A percentile compares a stretch with the other conserved stretches of the same genome.
Conservation (phyloP, 2,329 filamentous ascomycete species). For the Penicillium decumbens region DNA sequence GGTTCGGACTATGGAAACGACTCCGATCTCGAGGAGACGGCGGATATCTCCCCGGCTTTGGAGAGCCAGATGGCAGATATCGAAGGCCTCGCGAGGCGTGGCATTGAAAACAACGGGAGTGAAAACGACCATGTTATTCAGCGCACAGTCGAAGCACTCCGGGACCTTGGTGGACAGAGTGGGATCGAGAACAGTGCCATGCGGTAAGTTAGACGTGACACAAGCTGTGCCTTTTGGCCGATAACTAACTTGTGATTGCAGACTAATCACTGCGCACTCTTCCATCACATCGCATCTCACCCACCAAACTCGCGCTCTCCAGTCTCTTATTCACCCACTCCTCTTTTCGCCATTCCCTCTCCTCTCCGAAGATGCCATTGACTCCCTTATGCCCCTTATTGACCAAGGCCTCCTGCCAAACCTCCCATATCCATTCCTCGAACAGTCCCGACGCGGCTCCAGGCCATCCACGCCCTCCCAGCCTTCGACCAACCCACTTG, state of each 20-base stretch:
- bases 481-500: conserved; percentile 47
- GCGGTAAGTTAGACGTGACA: conserved; percentile 39
- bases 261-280: conserved; percentile 55
- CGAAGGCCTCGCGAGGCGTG: conserved; percentile 51
- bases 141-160: conserved; percentile 49
- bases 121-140: conserved; percentile 50
- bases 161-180: conserved; percentile 53
- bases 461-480: conserved; percentile 31
- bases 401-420: conserved; percentile 49
- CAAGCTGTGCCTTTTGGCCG: not conserved
- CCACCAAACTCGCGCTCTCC: conserved; percentile 57
- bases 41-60: conserved; percentile 52
- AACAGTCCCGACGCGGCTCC: conserved; percentile 26
- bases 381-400: conserved; percentile 55
- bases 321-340: conserved; percentile 55
- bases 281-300: conserved; percentile 57
- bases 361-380: conserved; percentile 51
- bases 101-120: conserved; percentile 51
- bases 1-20: conserved; percentile 57
- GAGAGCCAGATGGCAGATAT: conserved; percentile 54
- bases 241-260: conserved; percentile 23
- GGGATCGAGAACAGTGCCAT: conserved; percentile 55
- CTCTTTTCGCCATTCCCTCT: conserved; percentile 55
- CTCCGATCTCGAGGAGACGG: conserved; percentile 51
- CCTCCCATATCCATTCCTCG: conserved; percentile 47